Percentiles rank a stretch among this genome's conserved stretches.
These are phyloP conservation scores for Pseudocercospora fijiensis DNA, from an alignment of 2,329 filamentous ascomycete species.

Conservation along the genomic window DNA sequence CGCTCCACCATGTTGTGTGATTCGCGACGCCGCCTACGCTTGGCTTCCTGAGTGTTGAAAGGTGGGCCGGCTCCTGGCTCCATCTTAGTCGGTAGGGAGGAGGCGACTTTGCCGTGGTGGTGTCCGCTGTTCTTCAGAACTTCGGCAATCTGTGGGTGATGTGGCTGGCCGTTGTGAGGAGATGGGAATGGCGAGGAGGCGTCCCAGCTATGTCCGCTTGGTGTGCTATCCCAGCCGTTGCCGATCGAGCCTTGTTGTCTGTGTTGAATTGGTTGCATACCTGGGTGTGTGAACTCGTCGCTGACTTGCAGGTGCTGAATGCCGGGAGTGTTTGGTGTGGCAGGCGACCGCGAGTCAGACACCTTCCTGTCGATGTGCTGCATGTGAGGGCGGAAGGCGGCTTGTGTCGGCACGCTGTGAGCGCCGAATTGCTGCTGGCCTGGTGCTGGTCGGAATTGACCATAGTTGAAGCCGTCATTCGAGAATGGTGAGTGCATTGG, in stretches of 20 bases:
- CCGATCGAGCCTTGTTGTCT: conserved; percentile 51
- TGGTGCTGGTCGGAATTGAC: conserved; percentile 70
- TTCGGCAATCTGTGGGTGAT: conserved; percentile 78
- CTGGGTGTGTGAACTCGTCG: conserved; percentile 48
- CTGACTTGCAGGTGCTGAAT: conserved; percentile 71
- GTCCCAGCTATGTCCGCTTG: conserved; percentile 73
- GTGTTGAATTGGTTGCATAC: conserved; percentile 48
- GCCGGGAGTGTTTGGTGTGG: conserved; percentile 82
- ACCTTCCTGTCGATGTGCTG: conserved; percentile 57
- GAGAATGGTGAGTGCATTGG: conserved; percentile 90
- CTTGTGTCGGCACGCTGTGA: conserved; percentile 37
- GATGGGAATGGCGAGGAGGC: conserved; percentile 85
- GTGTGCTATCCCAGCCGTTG: conserved; percentile 87
- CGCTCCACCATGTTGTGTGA: conserved; percentile 97
- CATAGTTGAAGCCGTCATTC: conserved; percentile 66
- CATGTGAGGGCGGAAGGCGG: conserved; percentile 37
- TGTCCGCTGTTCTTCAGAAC: conserved; percentile 84
- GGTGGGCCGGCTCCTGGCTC: conserved; percentile 52
- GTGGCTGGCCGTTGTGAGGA: conserved; percentile 62
- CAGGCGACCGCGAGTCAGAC: conserved; percentile 72
- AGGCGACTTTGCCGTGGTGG: conserved; percentile 37
- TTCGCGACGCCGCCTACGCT: conserved; percentile 84
- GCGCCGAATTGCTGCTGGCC: conserved; percentile 45
- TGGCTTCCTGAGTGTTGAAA: conserved; percentile 84
- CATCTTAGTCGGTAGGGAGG: conserved; percentile 84